A percentile compares a stretch with the other conserved stretches of the same genome.
These are phyloP conservation scores for Eimeria sp. DNA, from an alignment of 169 alveolate genomes.

Conservation along the genomic window DNA sequence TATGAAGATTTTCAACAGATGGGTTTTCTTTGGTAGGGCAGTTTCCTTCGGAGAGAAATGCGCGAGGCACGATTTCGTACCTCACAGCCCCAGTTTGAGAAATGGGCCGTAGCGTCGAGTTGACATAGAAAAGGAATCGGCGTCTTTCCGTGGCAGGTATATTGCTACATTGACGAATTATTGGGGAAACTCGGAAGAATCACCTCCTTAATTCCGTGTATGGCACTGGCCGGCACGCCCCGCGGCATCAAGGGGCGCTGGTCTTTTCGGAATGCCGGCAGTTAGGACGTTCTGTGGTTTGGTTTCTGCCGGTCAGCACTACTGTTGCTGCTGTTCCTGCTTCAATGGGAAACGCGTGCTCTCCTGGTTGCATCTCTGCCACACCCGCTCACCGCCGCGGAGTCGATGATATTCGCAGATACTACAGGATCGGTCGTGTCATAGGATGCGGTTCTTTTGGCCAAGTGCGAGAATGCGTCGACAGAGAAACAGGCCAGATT, in stretches of 20 bases:
- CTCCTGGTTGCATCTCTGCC: constrained; percentile 72
- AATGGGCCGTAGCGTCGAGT: constrained; percentile 72
- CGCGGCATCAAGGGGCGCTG: constrained; percentile 45
- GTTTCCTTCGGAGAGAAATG: constrained; percentile 38
- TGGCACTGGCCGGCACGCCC: constrained; percentile 47
- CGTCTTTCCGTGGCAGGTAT: constrained; percentile 54
- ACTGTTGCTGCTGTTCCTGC: constrained; percentile 39
- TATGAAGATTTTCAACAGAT: not conserved
- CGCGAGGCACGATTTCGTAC: constrained; percentile 19
- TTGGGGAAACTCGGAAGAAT: not conserved
- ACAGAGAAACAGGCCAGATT: constrained; percentile 83
- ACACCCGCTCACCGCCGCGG: constrained; percentile 72
- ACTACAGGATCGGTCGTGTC: constrained; percentile 72
- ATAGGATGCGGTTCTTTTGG: constrained; percentile 87
- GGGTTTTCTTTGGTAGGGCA: constrained; percentile 21
- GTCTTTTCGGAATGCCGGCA: constrained; percentile 66
- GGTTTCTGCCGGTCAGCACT: constrained; percentile 57
- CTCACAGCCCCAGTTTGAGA: constrained; percentile 66
- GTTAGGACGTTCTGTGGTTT: constrained; percentile 25
- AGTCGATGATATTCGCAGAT: constrained; percentile 78
- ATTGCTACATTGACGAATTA: not conserved
- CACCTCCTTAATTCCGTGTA: not conserved
- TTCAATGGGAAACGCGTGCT: constrained; percentile 72
- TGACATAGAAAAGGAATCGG: constrained; percentile 15
- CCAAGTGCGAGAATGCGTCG: constrained; percentile 87